Conservation (phyloP, 2,329 filamentous ascomycete genomes). For the Remersonia thermophila region DNA sequence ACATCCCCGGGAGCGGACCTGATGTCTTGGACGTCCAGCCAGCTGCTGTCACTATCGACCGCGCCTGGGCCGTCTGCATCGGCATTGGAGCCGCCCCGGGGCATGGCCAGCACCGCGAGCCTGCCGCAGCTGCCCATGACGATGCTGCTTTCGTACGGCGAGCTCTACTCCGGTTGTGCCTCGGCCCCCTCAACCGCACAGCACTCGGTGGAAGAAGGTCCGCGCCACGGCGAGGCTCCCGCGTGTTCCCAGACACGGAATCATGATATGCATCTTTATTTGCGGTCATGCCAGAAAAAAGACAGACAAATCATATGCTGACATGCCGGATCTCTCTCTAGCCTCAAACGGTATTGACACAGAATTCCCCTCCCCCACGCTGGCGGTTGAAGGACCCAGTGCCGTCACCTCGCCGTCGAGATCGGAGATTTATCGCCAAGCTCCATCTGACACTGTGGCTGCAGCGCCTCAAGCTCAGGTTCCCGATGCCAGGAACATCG, state of each 20-base stretch:
- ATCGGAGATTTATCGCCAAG: constrained; percentile 21
- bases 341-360: constrained; percentile 28
- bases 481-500: constrained; percentile 81
- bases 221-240: constrained; percentile 19
- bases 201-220: constrained; percentile 2
- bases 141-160: constrained; percentile 34
- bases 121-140: constrained; percentile 20
- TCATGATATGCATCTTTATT: constrained; percentile 4
- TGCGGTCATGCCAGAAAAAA: too few species aligned
- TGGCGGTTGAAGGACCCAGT: constrained; percentile 27
- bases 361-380: constrained; percentile 26
- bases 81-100: too few species aligned
- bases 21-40: too few species aligned
- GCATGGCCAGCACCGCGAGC: too few species aligned
- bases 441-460: constrained; percentile 27
- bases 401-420: constrained; percentile 20
- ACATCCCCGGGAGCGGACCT: constrained; percentile 1
- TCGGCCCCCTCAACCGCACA: too few species aligned
- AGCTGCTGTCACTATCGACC: too few species aligned
- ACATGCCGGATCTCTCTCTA: constrained; percentile 19
- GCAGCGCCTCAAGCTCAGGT: constrained; percentile 33
- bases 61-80: too few species aligned
- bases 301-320: constrained; percentile 3
- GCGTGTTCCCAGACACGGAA: constrained; percentile 18
- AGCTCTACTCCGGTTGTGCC: constrained; percentile 32